Evolutionary conservation across 306 rosid species (phyloP).

Genomic region (Echinosophora koreensis): DNA sequence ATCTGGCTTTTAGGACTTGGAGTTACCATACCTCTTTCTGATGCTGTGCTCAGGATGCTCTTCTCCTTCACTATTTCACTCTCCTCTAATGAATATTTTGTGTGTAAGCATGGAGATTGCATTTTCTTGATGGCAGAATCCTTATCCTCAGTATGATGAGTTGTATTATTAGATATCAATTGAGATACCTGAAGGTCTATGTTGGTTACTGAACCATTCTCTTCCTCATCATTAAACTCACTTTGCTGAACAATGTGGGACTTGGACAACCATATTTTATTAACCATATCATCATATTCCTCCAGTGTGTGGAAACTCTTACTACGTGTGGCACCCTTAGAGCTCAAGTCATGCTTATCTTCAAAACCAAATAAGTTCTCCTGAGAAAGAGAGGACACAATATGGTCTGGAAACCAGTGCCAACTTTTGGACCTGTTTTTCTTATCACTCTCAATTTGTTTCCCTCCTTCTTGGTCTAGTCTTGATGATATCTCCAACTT

Average conservation of each 20-base stretch:
- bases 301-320: conserved; percentile 65
- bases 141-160: conserved; percentile 27
- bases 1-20: conserved; percentile 30
- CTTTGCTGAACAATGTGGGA: conserved; percentile 22
- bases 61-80: conserved; percentile 36
- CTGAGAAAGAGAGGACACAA: conserved; percentile 38
- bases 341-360: conserved; percentile 39
- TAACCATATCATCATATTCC: conserved; percentile 55
- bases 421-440: conserved; percentile 52
- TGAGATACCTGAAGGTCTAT: conserved; percentile 31
- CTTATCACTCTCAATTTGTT: conserved; percentile 34
- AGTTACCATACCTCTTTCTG: conserved; percentile 25
- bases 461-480: conserved; percentile 36
- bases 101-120: conserved; percentile 37
- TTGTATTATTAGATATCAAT: conserved; percentile 5
- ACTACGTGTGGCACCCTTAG: conserved; percentile 40
- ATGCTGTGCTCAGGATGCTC: not conserved
- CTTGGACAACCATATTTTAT: conserved; percentile 32
- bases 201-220: conserved; percentile 36
- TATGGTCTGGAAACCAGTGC: conserved; percentile 47
- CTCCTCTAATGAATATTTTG: conserved; percentile 20
- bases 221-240: conserved; percentile 38
- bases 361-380: conserved; percentile 46
- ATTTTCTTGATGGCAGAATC: conserved; percentile 40
- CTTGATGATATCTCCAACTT: conserved; percentile 42